These are phyloP conservation scores for Cladosporium austrohemisphaericum DNA, from an alignment of 2,329 filamentous ascomycete genomes.

Conservation along the genomic window DNA sequence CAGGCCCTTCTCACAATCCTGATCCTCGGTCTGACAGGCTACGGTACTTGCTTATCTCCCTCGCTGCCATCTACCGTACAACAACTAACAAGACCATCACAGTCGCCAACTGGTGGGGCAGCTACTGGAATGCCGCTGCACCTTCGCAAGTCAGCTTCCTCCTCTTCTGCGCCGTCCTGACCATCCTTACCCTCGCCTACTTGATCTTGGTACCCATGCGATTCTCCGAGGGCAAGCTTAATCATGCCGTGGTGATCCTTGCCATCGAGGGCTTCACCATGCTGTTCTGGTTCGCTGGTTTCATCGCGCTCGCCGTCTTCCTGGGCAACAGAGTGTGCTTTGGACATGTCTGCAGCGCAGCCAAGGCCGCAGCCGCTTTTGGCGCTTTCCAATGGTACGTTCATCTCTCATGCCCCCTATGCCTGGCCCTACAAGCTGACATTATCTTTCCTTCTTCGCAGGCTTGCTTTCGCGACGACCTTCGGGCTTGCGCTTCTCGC, in stretches of 20 bases:
- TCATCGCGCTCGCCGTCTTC: slow-evolving; percentile 69
- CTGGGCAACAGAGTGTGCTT: slow-evolving; percentile 57
- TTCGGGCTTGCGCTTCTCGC: slow-evolving; percentile 48
- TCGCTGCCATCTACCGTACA: neutral
- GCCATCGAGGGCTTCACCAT: slow-evolving; percentile 68
- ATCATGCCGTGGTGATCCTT: slow-evolving; percentile 63
- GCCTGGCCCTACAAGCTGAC: no score
- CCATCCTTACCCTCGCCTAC: slow-evolving; percentile 65
- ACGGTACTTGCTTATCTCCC: slow-evolving; percentile 52
- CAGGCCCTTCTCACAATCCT: slow-evolving; percentile 68
- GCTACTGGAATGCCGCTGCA: slow-evolving; percentile 49
- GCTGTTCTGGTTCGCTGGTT: slow-evolving; percentile 87
- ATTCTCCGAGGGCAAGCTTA: slow-evolving; percentile 41
- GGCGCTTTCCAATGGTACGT: slow-evolving; percentile 61
- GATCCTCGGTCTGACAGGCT: slow-evolving; percentile 70
- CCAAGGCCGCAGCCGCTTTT: slow-evolving; percentile 63
- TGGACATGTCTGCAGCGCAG: slow-evolving; percentile 54
- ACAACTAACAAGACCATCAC: slow-evolving; percentile 13
- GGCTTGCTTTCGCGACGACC: slow-evolving; percentile 51
- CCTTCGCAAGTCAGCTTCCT: slow-evolving; percentile 68
- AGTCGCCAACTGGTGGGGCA: slow-evolving; percentile 56
- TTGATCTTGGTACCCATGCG: slow-evolving; percentile 60
- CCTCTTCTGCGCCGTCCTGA: slow-evolving; percentile 76
- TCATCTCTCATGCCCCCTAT: no score
- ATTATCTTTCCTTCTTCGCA: slow-evolving; percentile 24